Evolutionary conservation across 2,329 filamentous ascomycete genomes (phyloP).

Genomic region (Colletotrichum somersetense): DNA sequence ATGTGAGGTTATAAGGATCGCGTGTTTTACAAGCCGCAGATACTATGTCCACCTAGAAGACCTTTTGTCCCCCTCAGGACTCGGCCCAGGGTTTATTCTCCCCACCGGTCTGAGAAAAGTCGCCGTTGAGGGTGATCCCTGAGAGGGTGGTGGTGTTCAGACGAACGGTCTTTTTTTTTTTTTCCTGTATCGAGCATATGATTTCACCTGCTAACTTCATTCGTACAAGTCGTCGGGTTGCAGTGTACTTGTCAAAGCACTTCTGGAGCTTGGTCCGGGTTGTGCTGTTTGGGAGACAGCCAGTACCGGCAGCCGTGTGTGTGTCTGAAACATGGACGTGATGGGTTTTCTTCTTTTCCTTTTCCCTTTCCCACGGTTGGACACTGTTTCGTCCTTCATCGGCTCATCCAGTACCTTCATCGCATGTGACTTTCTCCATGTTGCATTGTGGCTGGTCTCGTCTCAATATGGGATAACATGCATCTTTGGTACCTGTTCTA

Average conservation of each 20-base stretch:
- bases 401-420: not conserved
- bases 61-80: not conserved
- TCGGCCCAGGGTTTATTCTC: too few relatives aligned
- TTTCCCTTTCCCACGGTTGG: not conserved
- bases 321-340: not conserved
- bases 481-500: not conserved
- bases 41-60: not conserved
- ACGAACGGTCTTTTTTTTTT: not conserved
- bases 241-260: too few relatives aligned
- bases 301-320: not conserved
- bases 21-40: not conserved
- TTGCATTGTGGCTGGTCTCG: not conserved
- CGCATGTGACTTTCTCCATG: not conserved
- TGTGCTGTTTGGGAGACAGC: not conserved
- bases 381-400: not conserved
- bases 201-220: too few relatives aligned
- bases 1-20: not conserved
- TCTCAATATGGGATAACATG: too few relatives aligned
- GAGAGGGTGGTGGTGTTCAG: not conserved
- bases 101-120: not conserved
- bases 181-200: too few relatives aligned
- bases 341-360: not conserved
- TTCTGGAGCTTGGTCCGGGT: too few relatives aligned
- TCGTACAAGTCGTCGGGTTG: too few relatives aligned
- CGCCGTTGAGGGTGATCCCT: not conserved